These are phyloP conservation scores for Emergomyces africanus DNA, from an alignment of 2,329 filamentous ascomycete species.

Conservation along the genomic window DNA sequence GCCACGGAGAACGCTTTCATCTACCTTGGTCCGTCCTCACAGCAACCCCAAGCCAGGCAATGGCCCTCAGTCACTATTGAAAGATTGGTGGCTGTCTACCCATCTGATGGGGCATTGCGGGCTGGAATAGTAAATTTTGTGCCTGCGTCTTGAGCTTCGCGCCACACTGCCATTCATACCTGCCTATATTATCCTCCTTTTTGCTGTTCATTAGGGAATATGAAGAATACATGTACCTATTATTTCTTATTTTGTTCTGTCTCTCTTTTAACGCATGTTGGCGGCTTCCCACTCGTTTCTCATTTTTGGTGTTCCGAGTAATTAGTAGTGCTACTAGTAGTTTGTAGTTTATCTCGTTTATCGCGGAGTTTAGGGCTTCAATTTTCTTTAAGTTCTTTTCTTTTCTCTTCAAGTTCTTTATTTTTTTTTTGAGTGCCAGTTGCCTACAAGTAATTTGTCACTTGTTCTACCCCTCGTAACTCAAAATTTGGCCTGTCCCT, in stretches of 20 bases:
- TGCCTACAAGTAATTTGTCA: too few relatives aligned
- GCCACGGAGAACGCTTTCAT: slow-evolving; percentile 10
- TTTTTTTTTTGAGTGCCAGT: too few relatives aligned
- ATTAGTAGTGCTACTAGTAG: not conserved
- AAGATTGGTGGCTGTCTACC: not conserved
- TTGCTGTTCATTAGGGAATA: too few relatives aligned
- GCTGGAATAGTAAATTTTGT: not conserved
- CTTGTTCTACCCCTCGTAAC: too few relatives aligned
- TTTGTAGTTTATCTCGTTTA: not conserved
- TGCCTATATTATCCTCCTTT: not conserved
- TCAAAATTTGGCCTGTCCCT: too few relatives aligned
- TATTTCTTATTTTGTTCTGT: not conserved
- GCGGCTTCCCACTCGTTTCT: not conserved
- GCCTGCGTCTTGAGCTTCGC: not conserved
- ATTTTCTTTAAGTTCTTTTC: too few relatives aligned
- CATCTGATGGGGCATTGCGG: not conserved
- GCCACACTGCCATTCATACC: not conserved
- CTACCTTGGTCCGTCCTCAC: not conserved
- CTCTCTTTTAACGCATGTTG: not conserved
- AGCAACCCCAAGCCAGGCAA: not conserved
- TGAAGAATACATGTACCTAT: not conserved
- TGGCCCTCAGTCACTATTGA: not conserved
- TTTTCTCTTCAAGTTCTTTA: too few relatives aligned
- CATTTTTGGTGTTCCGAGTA: too few relatives aligned
- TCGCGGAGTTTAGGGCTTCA: not conserved